A percentile compares a stretch with the other conserved stretches of the same genome.
Evolutionary conservation across 2,329 filamentous ascomycete genomes (phyloP).

Genomic region (Pestalotiopsis fici): DNA sequence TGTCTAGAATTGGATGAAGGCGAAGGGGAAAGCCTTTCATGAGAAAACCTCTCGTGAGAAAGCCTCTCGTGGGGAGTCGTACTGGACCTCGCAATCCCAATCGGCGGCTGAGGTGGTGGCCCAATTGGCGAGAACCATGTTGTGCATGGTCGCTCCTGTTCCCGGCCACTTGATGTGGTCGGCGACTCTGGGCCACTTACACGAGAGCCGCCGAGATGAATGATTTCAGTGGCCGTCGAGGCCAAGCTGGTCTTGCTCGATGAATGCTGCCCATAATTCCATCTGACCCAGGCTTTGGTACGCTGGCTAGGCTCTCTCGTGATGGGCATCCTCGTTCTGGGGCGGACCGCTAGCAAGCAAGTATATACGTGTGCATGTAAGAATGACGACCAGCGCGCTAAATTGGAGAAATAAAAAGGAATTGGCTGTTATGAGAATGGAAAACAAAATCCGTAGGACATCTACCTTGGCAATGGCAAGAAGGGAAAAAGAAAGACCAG

Average conservation of each 20-base stretch:
- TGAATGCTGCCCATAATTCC: conserved; percentile 5
- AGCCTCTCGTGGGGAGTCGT: neutral
- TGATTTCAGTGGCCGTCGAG: conserved; percentile 8
- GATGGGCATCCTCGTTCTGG: conserved; percentile 6
- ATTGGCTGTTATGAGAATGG: neutral
- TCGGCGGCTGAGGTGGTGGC: conserved; percentile 1
- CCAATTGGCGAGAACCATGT: conserved; percentile 4
- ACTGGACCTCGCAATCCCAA: neutral
- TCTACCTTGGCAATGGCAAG: neutral
- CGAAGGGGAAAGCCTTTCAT: too few species aligned
- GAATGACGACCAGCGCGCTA: neutral
- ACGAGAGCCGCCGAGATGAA: conserved; percentile 12
- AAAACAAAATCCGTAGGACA: neutral
- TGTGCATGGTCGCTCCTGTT: neutral
- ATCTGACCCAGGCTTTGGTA: conserved; percentile 12
- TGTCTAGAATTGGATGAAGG: too few species aligned
- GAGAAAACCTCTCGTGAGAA: neutral
- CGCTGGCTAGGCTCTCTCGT: conserved; percentile 12
- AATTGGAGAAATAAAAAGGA: neutral
- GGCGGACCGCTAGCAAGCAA: neutral
- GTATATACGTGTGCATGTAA: neutral
- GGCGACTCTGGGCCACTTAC: conserved; percentile 7
- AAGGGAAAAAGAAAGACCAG: neutral
- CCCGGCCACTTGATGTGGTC: neutral
- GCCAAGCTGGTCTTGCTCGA: conserved; percentile 1